A percentile compares a stretch with the other conserved stretches of the same genome.
phyloP scores from a whole-genome alignment of 1,284 basidiomycete species.

The Apiotrichum mycotoxinovorans region DNA sequence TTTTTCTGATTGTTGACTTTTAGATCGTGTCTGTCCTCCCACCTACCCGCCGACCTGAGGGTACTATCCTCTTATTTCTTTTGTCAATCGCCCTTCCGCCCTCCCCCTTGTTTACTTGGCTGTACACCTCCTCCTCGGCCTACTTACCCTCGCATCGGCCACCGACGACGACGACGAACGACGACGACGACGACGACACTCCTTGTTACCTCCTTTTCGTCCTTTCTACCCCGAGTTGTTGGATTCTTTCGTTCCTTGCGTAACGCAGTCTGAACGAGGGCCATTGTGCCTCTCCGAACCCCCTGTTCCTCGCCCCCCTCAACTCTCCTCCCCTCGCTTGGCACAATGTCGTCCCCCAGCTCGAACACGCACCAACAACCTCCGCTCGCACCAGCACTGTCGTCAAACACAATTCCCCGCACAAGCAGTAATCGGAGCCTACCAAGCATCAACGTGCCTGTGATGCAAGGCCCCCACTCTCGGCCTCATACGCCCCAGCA shows the following conservation, averaged over 20 bases:
- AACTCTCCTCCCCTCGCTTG: not conserved
- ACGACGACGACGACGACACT: not conserved
- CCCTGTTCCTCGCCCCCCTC: not conserved
- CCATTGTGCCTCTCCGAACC: not conserved
- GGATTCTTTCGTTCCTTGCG: not conserved
- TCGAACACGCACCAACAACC: not conserved
- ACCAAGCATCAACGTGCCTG: not conserved
- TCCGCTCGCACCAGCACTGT: not conserved
- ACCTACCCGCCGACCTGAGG: too few relatives aligned
- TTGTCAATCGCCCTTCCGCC: too few relatives aligned
- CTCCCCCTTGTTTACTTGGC: too few relatives aligned
- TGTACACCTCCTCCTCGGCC: not conserved
- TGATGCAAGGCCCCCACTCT: not conserved
- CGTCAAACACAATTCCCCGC: not conserved
- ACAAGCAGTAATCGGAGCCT: conserved; percentile 1
- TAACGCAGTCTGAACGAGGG: not conserved
- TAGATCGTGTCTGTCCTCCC: too few relatives aligned
- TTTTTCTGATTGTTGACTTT: too few relatives aligned
- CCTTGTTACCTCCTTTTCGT: not conserved
- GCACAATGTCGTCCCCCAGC: not conserved
- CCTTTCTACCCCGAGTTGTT: not conserved
- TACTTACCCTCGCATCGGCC: not conserved
- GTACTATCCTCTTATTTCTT: not conserved
- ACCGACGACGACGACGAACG: not conserved
- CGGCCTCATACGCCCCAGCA: not conserved